Percentiles rank a stretch among this genome's conserved stretches.
These are phyloP conservation scores for Ceratorhiza oryzae-sativae DNA, from an alignment of 1,284 basidiomycete species.

Conservation along the genomic window DNA sequence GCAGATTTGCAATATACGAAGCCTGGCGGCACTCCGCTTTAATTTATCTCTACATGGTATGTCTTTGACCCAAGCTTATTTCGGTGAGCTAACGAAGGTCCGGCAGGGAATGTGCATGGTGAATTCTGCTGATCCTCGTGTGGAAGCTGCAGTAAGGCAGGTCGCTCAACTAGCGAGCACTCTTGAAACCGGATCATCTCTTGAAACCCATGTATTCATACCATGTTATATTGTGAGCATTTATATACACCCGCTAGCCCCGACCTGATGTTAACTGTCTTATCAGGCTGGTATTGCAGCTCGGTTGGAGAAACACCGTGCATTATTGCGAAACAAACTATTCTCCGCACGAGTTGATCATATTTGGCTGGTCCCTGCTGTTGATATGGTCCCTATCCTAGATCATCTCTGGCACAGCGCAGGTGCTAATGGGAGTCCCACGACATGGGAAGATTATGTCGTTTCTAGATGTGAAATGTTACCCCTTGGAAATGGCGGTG, in stretches of 20 bases:
- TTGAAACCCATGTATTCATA: background rate
- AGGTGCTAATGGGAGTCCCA: background rate
- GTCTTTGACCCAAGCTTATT: background rate
- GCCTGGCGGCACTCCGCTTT: slow-evolving; percentile 9
- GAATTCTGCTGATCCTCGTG: slow-evolving; percentile 8
- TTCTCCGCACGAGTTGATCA: no score
- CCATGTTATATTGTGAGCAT: slow-evolving; percentile 5
- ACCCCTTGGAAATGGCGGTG: background rate
- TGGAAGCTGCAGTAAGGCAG: slow-evolving; percentile 8
- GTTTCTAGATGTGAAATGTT: background rate
- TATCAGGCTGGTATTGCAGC: slow-evolving; percentile 5
- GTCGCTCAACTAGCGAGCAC: slow-evolving; percentile 8
- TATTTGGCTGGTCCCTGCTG: background rate
- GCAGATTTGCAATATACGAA: slow-evolving; percentile 2
- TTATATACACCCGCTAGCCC: no score
- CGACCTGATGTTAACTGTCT: no score
- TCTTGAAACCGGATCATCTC: background rate
- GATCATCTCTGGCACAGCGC: slow-evolving; percentile 1
- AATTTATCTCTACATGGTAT: slow-evolving; percentile 27
- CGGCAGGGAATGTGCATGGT: slow-evolving; percentile 10
- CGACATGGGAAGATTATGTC: slow-evolving; percentile 9
- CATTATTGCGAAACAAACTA: background rate
- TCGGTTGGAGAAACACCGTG: background rate
- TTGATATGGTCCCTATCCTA: background rate
- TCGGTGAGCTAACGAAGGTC: background rate